phyloP scores from a whole-genome alignment of 2,329 filamentous ascomycete species.

The Salinomyces thailandicus region DNA sequence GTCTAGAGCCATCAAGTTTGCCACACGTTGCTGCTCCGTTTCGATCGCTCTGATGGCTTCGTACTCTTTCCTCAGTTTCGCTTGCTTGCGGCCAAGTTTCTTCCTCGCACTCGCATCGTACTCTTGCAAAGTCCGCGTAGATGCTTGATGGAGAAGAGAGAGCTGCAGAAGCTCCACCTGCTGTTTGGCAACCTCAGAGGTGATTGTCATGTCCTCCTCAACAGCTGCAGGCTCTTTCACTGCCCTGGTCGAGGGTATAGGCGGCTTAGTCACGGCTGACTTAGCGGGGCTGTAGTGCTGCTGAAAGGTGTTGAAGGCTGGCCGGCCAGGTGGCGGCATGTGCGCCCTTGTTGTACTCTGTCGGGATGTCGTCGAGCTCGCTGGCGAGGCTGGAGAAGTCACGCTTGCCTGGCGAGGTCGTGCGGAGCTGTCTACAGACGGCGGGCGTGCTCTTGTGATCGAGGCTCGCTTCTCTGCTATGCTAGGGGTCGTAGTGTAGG shows the following conservation, averaged over 20 bases:
- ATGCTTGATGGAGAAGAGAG: conserved; percentile 51
- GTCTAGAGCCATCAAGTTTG: conserved; percentile 44
- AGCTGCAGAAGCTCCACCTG: conserved; percentile 58
- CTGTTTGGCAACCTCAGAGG: conserved; percentile 18
- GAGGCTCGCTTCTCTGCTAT: conserved; percentile 18
- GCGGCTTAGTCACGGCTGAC: conserved; percentile 49
- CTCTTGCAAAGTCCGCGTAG: conserved; percentile 32
- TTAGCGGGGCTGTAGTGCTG: conserved; percentile 60
- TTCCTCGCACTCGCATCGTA: conserved; percentile 49
- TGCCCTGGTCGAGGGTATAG: conserved; percentile 45
- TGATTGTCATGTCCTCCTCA: conserved; percentile 33
- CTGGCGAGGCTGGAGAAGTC: conserved; percentile 13
- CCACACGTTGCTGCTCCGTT: conserved; percentile 30
- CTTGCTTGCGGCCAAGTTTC: conserved; percentile 19
- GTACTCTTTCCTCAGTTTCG: conserved; percentile 20
- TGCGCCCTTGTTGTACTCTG: conserved; percentile 1
- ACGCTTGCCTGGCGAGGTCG: conserved; percentile 6
- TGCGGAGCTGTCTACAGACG: conserved; percentile 9
- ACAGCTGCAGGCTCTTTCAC: conserved; percentile 42
- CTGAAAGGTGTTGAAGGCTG: conserved; percentile 52
- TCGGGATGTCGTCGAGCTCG: conserved; percentile 6
- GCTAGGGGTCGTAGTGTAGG: too few species aligned
- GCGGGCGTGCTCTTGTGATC: conserved; percentile 9
- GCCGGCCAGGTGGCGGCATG: conserved; percentile 30
- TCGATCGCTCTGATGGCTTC: conserved; percentile 26